These are phyloP conservation scores for Phialocephala sp. DNA, from an alignment of 2,329 filamentous ascomycete genomes.

Conservation along the genomic window DNA sequence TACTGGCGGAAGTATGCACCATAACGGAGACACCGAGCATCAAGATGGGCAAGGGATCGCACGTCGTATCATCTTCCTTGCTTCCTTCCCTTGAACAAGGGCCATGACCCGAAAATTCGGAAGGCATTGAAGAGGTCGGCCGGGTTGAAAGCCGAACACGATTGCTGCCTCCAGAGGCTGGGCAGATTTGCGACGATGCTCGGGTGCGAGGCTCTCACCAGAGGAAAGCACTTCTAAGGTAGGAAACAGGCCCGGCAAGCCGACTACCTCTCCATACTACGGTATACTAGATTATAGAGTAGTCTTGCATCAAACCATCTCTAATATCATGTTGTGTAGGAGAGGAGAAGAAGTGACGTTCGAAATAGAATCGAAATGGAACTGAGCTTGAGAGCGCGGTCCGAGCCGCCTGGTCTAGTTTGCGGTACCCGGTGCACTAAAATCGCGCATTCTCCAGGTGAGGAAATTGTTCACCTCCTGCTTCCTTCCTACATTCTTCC, in stretches of 20 bases:
- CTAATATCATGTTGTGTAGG: neutral
- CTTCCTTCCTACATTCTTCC: neutral
- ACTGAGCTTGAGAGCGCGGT: neutral
- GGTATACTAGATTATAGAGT: neutral
- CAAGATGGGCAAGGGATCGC: neutral
- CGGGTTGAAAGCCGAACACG: neutral
- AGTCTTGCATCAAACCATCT: neutral
- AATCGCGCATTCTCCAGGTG: neutral
- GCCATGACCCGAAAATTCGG: neutral
- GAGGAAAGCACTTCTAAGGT: too few species aligned
- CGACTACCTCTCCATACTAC: too few species aligned
- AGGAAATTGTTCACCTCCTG: neutral
- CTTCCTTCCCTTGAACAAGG: neutral
- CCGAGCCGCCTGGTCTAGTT: neutral
- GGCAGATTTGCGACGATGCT: neutral
- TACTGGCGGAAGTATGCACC: neutral
- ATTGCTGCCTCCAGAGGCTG: neutral
- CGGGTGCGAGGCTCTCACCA: neutral
- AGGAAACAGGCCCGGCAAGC: too few species aligned
- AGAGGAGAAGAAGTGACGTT: neutral
- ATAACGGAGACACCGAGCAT: neutral
- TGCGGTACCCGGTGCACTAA: neutral
- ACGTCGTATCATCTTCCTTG: slow-evolving; percentile 2
- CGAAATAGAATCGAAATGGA: neutral
- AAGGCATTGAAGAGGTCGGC: neutral